Percentiles rank a stretch among this genome's conserved stretches.
Evolutionary conservation across 2,329 filamentous ascomycete species (phyloP).

Genomic region (Didymosphaeria variabile): DNA sequence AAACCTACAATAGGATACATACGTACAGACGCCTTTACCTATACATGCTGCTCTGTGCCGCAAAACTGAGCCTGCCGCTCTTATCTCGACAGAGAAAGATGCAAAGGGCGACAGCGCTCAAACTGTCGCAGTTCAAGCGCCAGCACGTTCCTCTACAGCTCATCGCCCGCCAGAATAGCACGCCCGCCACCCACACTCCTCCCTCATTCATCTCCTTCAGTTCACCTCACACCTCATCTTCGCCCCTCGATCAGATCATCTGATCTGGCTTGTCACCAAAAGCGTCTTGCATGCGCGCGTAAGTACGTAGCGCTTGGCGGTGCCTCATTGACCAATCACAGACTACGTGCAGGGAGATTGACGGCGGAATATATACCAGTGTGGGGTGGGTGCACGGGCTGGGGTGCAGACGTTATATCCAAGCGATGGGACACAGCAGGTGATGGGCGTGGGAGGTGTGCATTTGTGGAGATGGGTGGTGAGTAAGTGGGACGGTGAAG

Average conservation of each 20-base stretch:
- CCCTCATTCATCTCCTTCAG: neutral
- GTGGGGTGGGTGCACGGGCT: conserved; percentile 11
- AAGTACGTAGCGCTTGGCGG: conserved; percentile 13
- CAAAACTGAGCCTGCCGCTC: too few relatives aligned
- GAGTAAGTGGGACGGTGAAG: neutral
- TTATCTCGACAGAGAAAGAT: too few relatives aligned
- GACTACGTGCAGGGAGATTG: neutral
- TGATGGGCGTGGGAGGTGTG: conserved; percentile 9
- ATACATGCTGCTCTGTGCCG: neutral
- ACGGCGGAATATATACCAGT: conserved; percentile 2
- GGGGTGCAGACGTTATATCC: conserved; percentile 9
- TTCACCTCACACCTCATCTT: neutral
- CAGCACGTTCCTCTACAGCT: too few relatives aligned
- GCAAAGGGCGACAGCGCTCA: too few relatives aligned
- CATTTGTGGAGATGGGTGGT: neutral
- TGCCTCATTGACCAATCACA: neutral
- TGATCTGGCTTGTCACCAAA: neutral
- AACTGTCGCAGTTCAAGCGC: too few relatives aligned
- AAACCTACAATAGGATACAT: neutral
- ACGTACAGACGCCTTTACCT: neutral
- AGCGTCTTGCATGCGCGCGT: conserved; percentile 7
- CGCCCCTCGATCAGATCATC: neutral
- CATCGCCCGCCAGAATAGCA: too few relatives aligned
- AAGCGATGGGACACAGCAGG: conserved; percentile 15
- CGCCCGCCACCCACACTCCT: too few relatives aligned